Conservation (phyloP, 2,329 filamentous ascomycete genomes). For the Coleophoma eucalyptorum region DNA sequence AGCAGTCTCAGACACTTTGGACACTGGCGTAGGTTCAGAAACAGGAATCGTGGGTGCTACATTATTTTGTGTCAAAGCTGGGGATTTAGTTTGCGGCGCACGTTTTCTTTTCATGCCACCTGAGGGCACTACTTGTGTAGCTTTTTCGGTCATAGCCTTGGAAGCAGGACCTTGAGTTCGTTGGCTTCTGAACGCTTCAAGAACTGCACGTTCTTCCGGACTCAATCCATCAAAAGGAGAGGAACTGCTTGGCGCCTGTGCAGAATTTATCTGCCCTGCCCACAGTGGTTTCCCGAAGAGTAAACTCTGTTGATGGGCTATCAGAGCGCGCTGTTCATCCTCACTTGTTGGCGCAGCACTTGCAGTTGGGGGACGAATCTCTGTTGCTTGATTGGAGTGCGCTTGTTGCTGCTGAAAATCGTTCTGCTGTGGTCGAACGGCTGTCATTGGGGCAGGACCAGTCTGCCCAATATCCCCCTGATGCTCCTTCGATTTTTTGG, state of each 20-base stretch:
- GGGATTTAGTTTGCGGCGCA: slow-evolving; percentile 3
- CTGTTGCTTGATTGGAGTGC: too few species aligned
- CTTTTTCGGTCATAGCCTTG: not conserved
- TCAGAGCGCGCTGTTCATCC: not conserved
- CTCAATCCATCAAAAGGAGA: slow-evolving; percentile 21
- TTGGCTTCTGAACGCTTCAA: slow-evolving; percentile 25
- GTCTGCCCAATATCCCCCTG: not conserved
- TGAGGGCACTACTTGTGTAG: not conserved
- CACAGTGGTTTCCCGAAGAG: slow-evolving; percentile 14
- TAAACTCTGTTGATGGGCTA: not conserved
- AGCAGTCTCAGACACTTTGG: too few species aligned
- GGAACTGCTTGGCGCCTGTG: slow-evolving; percentile 2
- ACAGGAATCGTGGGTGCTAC: slow-evolving; percentile 1
- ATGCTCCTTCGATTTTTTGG: slow-evolving; percentile 29
- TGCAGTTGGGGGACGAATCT: not conserved
- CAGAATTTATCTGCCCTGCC: slow-evolving; percentile 13
- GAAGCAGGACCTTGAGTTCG: slow-evolving; percentile 6
- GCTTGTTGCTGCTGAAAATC: too few species aligned
- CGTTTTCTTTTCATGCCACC: slow-evolving; percentile 1
- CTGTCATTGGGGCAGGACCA: too few species aligned
- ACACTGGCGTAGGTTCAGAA: too few species aligned
- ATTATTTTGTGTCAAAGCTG: not conserved
- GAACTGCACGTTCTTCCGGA: slow-evolving; percentile 26
- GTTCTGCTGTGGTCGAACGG: too few species aligned
- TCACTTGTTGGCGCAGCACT: not conserved